These are phyloP conservation scores for Neoboletus subvelutipes DNA, from an alignment of 768 basidiomycete species.

Conservation along the genomic window DNA sequence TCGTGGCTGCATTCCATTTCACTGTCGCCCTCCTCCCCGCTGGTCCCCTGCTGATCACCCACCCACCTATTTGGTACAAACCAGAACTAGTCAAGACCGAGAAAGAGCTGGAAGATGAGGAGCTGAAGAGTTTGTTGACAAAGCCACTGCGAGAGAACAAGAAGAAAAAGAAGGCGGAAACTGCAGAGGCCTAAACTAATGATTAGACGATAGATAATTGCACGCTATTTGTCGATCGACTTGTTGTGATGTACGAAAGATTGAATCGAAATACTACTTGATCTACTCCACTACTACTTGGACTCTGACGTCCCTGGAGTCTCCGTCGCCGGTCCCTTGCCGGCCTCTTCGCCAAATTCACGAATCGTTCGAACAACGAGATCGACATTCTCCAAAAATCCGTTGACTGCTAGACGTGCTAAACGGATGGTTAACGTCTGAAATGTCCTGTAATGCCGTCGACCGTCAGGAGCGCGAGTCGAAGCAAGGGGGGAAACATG, in stretches of 20 bases:
- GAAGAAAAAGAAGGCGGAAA: conserved; percentile 85
- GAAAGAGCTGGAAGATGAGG: conserved; percentile 86
- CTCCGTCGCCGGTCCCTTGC: conserved; percentile 7
- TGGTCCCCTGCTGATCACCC: conserved; percentile 85
- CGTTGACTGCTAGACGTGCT: conserved; percentile 81
- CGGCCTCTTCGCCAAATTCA: conserved; percentile 74
- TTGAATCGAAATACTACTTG: conserved; percentile 13
- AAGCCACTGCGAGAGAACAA: conserved; percentile 84
- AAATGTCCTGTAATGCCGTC: conserved; percentile 51
- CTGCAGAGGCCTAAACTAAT: conserved; percentile 37
- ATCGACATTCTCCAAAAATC: conserved; percentile 87
- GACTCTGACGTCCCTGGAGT: conserved; percentile 1
- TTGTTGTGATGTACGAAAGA: conserved; percentile 14
- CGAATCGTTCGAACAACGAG: conserved; percentile 79
- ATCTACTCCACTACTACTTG: conserved; percentile 1
- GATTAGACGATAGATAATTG: conserved; percentile 18
- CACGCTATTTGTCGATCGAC: conserved; percentile 17
- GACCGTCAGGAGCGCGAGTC: conserved; percentile 2
- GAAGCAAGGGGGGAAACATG: neutral
- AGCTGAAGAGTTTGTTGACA: conserved; percentile 73
- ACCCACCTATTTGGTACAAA: conserved; percentile 91
- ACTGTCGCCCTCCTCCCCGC: conserved; percentile 90
- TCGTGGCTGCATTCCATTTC: conserved; percentile 96
- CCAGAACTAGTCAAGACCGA: conserved; percentile 87
- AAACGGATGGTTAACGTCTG: conserved; percentile 79